Evolutionary conservation across 108 stramenopile species (phyloP), one percentile per base, ranked within the genome.

Genomic region (Schizochytrium sp.): DNA sequence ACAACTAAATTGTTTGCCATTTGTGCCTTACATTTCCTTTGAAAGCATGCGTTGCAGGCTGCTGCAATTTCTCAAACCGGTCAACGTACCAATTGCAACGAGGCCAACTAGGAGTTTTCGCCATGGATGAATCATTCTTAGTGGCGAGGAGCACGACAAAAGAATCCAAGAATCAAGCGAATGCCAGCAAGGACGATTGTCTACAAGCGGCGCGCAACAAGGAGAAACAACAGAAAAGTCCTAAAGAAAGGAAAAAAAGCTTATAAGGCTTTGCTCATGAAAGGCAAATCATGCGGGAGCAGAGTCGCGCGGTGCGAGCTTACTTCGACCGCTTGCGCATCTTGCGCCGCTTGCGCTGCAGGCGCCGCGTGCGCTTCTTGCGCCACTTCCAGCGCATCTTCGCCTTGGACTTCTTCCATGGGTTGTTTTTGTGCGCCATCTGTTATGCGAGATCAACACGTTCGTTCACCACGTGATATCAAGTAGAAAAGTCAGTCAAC

Each of bases 301-400:
- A 69, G 63, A 69, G 34, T 69, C 63, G 63, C 63, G 63, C 63
- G 63, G 63, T 41, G 63, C 63, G 63, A 69, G 72, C 48, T 89
- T 90, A 90, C 89, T 87, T 87, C 44, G 89, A 72, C 21, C 89
- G 87, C 87, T 87, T 72, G 16, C 89, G 44, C 89, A 90, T 90
- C 89, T 90, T 90, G 5, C 89, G 18, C 23, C 89, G 58, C 89
- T 90, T 90, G 60, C 89, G 89, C 89, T 87, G 87, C 47, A 90
- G 58, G 41, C 89, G 72, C 44, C 89, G 87, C 87, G 87, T 90
- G 58, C 89, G 53, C 89, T 90, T 90, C 89, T 90, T 90, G 87
- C 89, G 87, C 89, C 89, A 90, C 89, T 90, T 90, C 87, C 87
- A 87, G 60, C 89, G 89, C 89, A 90, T 90, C 88, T 47, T 55